Percentiles rank a stretch among this genome's conserved stretches.
Conservation (phyloP, 176 grass and related monocot genomes). For the Triticum turgidum region DNA sequence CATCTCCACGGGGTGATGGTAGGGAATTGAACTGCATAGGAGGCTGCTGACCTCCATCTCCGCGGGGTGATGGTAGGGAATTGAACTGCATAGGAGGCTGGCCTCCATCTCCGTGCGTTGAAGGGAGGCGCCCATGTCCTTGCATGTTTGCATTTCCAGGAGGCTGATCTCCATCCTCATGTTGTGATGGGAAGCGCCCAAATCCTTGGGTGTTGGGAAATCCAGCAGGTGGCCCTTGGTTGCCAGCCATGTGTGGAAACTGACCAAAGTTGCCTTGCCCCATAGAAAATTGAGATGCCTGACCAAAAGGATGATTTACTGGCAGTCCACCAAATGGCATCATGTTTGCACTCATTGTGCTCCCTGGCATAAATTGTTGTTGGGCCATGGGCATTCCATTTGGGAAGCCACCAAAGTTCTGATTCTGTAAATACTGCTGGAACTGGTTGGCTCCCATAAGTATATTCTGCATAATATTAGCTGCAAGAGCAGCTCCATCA, state of each 20-base stretch:
- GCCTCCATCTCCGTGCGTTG: background rate
- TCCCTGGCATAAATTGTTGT: conserved; percentile 36
- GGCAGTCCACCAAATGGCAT: conserved; percentile 25
- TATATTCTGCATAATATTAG: conserved; percentile 47
- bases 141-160: background rate
- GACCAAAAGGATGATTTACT: conserved; percentile 31
- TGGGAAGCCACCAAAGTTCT: conserved; percentile 37
- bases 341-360: conserved; percentile 20
- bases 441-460: conserved; percentile 35
- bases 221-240: conserved; percentile 30
- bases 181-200: background rate
- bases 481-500: conserved; percentile 52
- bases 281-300: conserved; percentile 15
- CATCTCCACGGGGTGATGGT: background rate
- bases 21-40: background rate
- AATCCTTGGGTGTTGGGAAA: conserved; percentile 38
- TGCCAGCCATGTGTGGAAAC: conserved; percentile 11
- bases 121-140: background rate
- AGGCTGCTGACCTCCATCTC: background rate
- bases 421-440: conserved; percentile 49
- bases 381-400: conserved; percentile 42
- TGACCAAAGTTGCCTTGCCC: conserved; percentile 45
- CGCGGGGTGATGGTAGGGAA: background rate
- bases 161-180: conserved; percentile 6
- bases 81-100: conserved; percentile 16